These are phyloP conservation scores for Malus hybrid DNA, from an alignment of 331 rosid genomes.

Conservation along the genomic window DNA sequence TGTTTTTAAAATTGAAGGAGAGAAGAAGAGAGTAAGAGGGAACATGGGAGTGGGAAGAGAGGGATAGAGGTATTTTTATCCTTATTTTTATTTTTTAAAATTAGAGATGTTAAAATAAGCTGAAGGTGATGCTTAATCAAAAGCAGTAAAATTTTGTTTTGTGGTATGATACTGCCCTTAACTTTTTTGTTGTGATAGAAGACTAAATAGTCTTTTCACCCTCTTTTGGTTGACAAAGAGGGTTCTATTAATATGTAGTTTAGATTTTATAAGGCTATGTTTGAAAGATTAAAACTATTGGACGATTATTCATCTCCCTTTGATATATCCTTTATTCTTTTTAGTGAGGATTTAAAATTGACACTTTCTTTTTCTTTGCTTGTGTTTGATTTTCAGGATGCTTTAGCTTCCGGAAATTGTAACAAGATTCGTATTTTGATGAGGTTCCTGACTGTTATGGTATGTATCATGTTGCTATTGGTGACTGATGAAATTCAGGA, in stretches of 20 bases:
- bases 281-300: not conserved
- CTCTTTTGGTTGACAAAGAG: not conserved
- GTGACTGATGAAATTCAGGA: not conserved
- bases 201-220: no score
- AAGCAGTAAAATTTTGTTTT: no score
- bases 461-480: conserved; percentile 23
- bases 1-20: not conserved
- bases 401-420: conserved; percentile 69
- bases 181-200: no score
- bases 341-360: not conserved
- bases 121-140: no score
- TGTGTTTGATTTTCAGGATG: conserved; percentile 53
- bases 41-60: no score
- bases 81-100: no score
- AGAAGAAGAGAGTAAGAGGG: no score
- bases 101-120: no score
- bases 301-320: not conserved
- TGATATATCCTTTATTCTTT: not conserved
- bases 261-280: not conserved
- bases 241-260: not conserved
- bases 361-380: not conserved
- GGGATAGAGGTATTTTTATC: no score
- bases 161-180: no score
- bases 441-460: conserved; percentile 86
- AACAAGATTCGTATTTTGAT: conserved; percentile 60